A percentile compares a stretch with the other conserved stretches of the same genome.
Evolutionary conservation across 345 rosid species (phyloP).

Genomic region (Clarkia xantiana): DNA sequence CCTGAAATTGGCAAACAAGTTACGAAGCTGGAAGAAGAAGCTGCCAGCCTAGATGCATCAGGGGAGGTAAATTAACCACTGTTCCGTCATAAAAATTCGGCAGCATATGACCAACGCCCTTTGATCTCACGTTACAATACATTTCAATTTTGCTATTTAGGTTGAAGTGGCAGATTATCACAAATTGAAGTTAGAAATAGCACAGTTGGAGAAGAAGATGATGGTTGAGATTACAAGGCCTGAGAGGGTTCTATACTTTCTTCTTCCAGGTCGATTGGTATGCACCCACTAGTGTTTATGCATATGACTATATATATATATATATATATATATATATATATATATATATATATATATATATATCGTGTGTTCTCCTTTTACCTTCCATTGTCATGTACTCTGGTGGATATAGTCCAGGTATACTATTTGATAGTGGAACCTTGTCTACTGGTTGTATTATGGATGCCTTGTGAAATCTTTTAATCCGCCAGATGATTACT

Average conservation of each 20-base stretch:
- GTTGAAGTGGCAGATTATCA: conserved; percentile 84
- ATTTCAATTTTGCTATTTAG: conserved; percentile 16
- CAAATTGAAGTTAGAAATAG: conserved; percentile 69
- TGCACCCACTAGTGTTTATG: conserved; percentile 10
- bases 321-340: too few species aligned
- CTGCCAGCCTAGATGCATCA: conserved; percentile 67
- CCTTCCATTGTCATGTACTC: background rate
- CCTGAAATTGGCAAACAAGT: conserved; percentile 82
- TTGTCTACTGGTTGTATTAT: too few species aligned
- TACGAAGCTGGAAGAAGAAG: conserved; percentile 83
- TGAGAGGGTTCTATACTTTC: conserved; percentile 81
- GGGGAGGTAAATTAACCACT: conserved; percentile 27
- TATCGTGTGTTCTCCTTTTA: background rate
- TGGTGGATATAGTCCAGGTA: too few species aligned
- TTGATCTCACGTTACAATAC: background rate
- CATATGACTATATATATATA: background rate
- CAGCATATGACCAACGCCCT: too few species aligned
- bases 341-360: too few species aligned
- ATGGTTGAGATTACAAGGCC: conserved; percentile 89
- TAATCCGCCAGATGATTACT: too few species aligned
- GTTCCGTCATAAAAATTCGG: too few species aligned
- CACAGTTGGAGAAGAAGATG: conserved; percentile 81
- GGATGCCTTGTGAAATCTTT: too few species aligned
- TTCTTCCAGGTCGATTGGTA: conserved; percentile 91
- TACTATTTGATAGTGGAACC: too few species aligned